A percentile compares a stretch with the other conserved stretches of the same genome.
phyloP scores from a whole-genome alignment of 345 rosid genomes.

The Camelina laxa region DNA sequence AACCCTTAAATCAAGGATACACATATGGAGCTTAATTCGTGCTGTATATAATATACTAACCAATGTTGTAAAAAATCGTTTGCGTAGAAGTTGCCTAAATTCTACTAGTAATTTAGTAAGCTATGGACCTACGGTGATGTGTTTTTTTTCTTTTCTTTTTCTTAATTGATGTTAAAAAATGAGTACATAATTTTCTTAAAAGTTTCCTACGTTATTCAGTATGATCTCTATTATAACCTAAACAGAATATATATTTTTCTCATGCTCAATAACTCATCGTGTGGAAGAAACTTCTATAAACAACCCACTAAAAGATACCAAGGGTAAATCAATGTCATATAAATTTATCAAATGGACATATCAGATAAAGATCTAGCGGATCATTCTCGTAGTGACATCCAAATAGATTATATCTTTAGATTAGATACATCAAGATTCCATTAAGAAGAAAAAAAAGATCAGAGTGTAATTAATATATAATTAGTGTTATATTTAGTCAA shows the following conservation, averaged over 20 bases:
- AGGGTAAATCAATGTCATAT: constrained; percentile 4
- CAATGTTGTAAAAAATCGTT: neutral
- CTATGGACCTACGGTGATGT: too few species aligned
- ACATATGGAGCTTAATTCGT: too few species aligned
- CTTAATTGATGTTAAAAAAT: too few species aligned
- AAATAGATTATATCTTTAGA: constrained; percentile 27
- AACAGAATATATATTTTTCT: neutral
- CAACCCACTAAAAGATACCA: neutral
- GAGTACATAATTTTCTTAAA: too few species aligned
- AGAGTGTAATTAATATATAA: constrained; percentile 30
- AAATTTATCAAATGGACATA: constrained; percentile 16
- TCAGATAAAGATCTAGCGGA: constrained; percentile 36
- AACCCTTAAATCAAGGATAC: neutral
- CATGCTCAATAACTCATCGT: neutral
- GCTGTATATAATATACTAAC: neutral
- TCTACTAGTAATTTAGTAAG: too few species aligned
- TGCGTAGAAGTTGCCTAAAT: neutral
- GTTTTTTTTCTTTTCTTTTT: too few species aligned
- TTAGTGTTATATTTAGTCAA: constrained; percentile 36
- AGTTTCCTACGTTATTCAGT: too few species aligned
- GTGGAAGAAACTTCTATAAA: neutral
- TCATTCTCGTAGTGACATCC: constrained; percentile 34
- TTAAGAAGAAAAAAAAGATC: neutral
- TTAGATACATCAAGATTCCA: constrained; percentile 36
- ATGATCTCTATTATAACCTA: too few species aligned